Percentiles rank a stretch among this genome's conserved stretches.
Conservation (phyloP, 2,329 filamentous ascomycete species). For the Podosphaera xanthii region DNA sequence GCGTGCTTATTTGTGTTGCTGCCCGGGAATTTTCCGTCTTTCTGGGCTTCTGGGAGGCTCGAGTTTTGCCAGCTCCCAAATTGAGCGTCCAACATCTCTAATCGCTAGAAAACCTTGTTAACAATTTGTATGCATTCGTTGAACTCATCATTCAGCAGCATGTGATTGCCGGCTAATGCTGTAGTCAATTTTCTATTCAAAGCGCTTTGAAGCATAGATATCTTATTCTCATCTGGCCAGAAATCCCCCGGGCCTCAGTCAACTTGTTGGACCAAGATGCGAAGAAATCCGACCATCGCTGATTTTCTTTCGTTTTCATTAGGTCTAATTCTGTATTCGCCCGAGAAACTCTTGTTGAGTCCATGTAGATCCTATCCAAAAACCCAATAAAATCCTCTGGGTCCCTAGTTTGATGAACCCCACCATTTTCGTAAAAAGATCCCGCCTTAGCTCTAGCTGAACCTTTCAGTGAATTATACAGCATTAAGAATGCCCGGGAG, state of each 20-base stretch:
- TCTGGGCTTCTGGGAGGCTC: no score
- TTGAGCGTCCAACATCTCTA: background rate
- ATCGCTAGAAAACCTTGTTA: background rate
- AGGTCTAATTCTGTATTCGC: background rate
- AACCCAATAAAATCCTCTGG: conserved; percentile 1
- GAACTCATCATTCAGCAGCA: background rate
- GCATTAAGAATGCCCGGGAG: background rate
- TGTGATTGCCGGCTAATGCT: background rate
- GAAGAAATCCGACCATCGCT: background rate
- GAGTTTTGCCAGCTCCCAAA: no score
- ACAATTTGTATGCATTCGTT: background rate
- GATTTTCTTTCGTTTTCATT: background rate
- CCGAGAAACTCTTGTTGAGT: background rate
- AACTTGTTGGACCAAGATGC: background rate
- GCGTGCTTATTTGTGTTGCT: no score
- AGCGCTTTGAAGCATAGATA: background rate
- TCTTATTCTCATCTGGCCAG: background rate
- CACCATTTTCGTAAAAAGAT: background rate
- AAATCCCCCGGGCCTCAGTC: background rate
- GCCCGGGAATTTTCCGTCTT: background rate
- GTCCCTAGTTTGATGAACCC: background rate
- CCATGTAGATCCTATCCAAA: background rate
- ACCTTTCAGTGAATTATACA: background rate
- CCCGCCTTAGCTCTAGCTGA: background rate
- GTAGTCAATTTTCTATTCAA: background rate